These are phyloP conservation scores for Porogramme epimiltina DNA, from an alignment of 1,284 basidiomycete genomes.

Conservation along the genomic window DNA sequence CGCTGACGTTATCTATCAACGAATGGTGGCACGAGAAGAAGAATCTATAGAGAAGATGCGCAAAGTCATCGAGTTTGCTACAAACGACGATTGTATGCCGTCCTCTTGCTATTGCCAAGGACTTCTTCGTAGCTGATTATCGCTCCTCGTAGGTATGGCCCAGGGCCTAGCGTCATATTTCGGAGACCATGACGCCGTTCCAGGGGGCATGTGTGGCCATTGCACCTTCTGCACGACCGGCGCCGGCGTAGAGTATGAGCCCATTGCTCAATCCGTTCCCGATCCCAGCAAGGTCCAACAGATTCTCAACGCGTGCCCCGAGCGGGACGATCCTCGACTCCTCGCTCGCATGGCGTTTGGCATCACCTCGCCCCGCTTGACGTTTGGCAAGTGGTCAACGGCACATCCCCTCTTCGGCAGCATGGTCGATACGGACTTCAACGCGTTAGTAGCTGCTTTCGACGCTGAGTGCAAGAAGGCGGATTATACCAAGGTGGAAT, in stretches of 20 bases:
- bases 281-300: conserved; percentile 35
- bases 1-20: conserved; percentile 37
- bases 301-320: conserved; percentile 46
- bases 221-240: conserved; percentile 50
- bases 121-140: not conserved
- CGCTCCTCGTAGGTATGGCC: conserved; percentile 39
- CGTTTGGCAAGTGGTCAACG: conserved; percentile 40
- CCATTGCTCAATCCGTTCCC: conserved; percentile 28
- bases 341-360: conserved; percentile 53
- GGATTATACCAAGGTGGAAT: conserved; percentile 29
- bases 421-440: conserved; percentile 43
- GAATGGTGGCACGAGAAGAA: conserved; percentile 44
- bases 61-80: conserved; percentile 45
- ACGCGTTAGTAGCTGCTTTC: conserved; percentile 38
- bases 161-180: conserved; percentile 48
- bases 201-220: conserved; percentile 41
- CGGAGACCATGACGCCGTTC: conserved; percentile 45
- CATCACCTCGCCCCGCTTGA: conserved; percentile 47
- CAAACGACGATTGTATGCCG: conserved; percentile 45
- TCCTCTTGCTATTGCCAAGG: not conserved
- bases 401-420: conserved; percentile 44
- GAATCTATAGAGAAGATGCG: conserved; percentile 45
- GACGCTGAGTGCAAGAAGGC: conserved; percentile 42
- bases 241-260: conserved; percentile 38
- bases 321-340: conserved; percentile 51